Percentiles rank a stretch among this genome's conserved stretches.
phyloP scores from a whole-genome alignment of 371 early-diverging fungal genomes.

The Mucor lusitanicus region DNA sequence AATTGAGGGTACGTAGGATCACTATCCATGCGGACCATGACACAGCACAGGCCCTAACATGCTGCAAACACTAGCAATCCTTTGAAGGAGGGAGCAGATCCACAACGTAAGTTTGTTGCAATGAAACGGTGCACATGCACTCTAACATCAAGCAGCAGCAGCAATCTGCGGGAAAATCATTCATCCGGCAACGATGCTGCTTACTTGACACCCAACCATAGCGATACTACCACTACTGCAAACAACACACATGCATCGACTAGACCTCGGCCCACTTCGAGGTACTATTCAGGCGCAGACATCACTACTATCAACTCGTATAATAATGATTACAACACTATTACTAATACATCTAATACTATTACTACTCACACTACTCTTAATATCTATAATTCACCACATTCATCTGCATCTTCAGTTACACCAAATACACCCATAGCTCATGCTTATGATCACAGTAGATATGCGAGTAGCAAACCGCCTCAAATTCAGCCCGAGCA shows the following conservation, averaged over 20 bases:
- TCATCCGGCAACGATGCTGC: neutral
- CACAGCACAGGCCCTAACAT: neutral
- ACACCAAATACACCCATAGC: neutral
- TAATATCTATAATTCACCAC: neutral
- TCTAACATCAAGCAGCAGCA: neutral
- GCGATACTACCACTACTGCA: neutral
- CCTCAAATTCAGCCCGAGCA: neutral
- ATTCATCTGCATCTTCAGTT: neutral
- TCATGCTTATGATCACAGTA: neutral
- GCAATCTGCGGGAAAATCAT: neutral
- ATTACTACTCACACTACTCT: neutral
- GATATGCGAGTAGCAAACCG: neutral
- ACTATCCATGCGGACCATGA: neutral
- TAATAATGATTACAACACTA: neutral
- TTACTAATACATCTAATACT: neutral
- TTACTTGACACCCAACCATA: neutral
- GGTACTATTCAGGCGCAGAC: neutral
- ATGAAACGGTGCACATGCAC: neutral
- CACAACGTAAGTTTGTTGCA: neutral
- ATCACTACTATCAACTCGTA: neutral
- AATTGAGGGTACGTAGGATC: constrained; percentile 14
- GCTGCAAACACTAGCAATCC: neutral
- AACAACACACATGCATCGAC: neutral
- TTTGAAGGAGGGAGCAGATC: neutral
- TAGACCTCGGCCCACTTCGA: neutral